A percentile compares a stretch with the other conserved stretches of the same genome.
phyloP scores from a whole-genome alignment of 2,329 filamentous ascomycete species.

The Pyrenophora tritici-repentis region DNA sequence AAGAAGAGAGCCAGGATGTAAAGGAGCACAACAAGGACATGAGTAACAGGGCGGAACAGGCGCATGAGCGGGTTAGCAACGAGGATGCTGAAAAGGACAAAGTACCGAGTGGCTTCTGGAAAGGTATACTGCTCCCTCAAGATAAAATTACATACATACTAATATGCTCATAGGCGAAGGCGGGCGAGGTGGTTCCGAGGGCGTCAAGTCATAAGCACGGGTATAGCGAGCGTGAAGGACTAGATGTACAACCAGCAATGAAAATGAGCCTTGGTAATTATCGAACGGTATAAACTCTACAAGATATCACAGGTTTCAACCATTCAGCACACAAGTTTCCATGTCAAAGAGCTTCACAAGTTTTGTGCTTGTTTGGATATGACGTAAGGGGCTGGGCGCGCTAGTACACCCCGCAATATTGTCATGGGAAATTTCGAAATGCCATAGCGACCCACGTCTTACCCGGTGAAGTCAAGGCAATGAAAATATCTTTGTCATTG shows the following conservation, averaged over 20 bases:
- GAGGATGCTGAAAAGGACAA: constrained; percentile 49
- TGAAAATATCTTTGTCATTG: not conserved
- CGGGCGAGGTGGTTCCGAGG: constrained; percentile 27
- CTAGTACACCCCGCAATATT: constrained; percentile 7
- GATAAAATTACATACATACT: constrained; percentile 2
- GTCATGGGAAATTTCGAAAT: constrained; percentile 37
- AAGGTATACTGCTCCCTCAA: constrained; percentile 33
- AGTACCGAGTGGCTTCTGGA: constrained; percentile 48
- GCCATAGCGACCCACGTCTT: constrained; percentile 25
- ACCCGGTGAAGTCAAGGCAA: not conserved
- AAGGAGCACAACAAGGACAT: constrained; percentile 53
- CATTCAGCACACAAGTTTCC: no score
- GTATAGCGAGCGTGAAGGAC: not conserved
- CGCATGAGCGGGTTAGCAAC: constrained; percentile 46
- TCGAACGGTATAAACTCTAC: not conserved
- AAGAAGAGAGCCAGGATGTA: constrained; percentile 46
- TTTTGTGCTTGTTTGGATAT: constrained; percentile 22
- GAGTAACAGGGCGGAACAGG: constrained; percentile 49
- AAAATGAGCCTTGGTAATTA: not conserved
- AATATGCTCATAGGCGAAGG: constrained; percentile 29
- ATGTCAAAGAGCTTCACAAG: not conserved
- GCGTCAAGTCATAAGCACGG: constrained; percentile 6
- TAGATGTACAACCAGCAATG: constrained; percentile 8
- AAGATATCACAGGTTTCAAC: not conserved
- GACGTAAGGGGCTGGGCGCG: constrained; percentile 18